phyloP scores from a whole-genome alignment of 2,329 filamentous ascomycete species.

The Ophiostoma australiae region DNA sequence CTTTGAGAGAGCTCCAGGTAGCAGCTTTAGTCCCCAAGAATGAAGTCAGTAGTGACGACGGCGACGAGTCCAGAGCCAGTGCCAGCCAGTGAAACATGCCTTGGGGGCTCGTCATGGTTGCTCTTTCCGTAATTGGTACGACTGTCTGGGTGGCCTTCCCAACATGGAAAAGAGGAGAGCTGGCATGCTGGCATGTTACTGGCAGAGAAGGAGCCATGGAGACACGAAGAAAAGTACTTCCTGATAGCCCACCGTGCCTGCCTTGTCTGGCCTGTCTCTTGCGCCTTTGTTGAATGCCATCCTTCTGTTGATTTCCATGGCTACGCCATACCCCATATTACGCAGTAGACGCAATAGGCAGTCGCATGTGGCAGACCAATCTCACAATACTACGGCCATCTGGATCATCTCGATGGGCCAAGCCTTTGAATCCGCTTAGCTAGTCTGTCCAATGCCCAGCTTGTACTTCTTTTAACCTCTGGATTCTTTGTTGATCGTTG shows the following conservation, averaged over 20 bases:
- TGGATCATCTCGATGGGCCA: slow-evolving; percentile 9
- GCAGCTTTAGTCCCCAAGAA: slow-evolving; percentile 7
- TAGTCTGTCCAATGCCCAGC: not conserved
- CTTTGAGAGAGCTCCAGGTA: not conserved
- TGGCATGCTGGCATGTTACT: not conserved
- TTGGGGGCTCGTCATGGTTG: not conserved
- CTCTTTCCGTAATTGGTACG: not conserved
- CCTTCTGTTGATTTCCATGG: not conserved
- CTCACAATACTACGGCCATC: not conserved
- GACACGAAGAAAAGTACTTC: not conserved
- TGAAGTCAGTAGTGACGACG: slow-evolving; percentile 13
- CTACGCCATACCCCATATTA: not conserved
- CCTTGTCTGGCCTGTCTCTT: not conserved
- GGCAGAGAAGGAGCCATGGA: no score
- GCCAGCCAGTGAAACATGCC: not conserved
- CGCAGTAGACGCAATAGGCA: not conserved
- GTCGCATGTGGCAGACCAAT: not conserved
- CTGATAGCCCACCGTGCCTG: not conserved
- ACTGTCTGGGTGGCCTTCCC: not conserved
- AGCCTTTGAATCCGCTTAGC: not conserved
- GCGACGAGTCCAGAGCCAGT: not conserved
- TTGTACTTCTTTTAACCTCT: not conserved
- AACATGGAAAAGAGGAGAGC: not conserved
- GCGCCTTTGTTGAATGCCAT: slow-evolving; percentile 8
- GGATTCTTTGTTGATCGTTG: not conserved